phyloP scores from a whole-genome alignment of 2,329 filamentous ascomycete species.

The Fusarium coicis region DNA sequence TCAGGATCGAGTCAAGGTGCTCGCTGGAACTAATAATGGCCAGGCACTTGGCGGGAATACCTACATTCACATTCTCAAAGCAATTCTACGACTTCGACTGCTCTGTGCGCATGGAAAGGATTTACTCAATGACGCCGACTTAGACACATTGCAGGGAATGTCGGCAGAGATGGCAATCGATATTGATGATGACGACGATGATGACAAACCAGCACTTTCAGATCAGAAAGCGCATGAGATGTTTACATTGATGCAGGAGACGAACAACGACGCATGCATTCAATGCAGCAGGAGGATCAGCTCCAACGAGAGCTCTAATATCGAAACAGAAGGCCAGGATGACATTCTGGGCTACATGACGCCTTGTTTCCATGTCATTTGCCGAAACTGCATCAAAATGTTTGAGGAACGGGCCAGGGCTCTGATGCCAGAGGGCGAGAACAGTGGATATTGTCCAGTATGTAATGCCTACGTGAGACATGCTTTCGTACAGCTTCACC shows the following conservation, averaged over 20 bases:
- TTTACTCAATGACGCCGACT: slow-evolving; percentile 84
- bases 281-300: slow-evolving; percentile 75
- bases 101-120: slow-evolving; percentile 96
- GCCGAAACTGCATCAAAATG: slow-evolving; percentile 74
- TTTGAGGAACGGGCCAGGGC: slow-evolving; percentile 66
- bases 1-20: slow-evolving; percentile 79
- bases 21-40: slow-evolving; percentile 68
- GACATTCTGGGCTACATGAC: slow-evolving; percentile 82
- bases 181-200: slow-evolving; percentile 80
- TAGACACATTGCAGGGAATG: slow-evolving; percentile 81
- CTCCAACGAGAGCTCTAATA: slow-evolving; percentile 63
- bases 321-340: slow-evolving; percentile 68
- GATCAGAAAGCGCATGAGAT: slow-evolving; percentile 85
- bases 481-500: slow-evolving; percentile 75
- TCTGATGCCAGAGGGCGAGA: slow-evolving; percentile 50
- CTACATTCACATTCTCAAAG: slow-evolving; percentile 94
- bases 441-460: slow-evolving; percentile 69
- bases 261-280: slow-evolving; percentile 78
- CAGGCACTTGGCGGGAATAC: slow-evolving; percentile 81
- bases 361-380: slow-evolving; percentile 88
- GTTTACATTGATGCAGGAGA: slow-evolving; percentile 85
- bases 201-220: slow-evolving; percentile 66
- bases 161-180: slow-evolving; percentile 89
- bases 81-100: slow-evolving; percentile 87
- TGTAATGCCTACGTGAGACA: slow-evolving; percentile 74